Conservation (phyloP, 148 eudicot species). For the Fagopyrum tataricum region DNA sequence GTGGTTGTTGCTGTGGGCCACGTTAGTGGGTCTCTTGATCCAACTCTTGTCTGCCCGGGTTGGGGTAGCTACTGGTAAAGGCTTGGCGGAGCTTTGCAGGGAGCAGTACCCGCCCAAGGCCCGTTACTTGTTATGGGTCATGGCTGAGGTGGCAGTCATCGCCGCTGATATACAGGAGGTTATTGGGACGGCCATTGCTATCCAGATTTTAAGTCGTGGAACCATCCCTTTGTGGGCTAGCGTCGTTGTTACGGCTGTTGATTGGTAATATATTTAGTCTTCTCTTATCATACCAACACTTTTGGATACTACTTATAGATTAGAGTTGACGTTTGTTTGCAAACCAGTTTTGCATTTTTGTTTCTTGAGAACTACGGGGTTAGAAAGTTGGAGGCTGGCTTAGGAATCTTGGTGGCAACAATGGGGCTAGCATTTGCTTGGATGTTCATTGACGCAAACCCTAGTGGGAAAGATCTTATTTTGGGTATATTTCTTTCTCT, state of each 20-base stretch:
- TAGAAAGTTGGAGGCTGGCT: slow-evolving; percentile 81
- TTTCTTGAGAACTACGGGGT: slow-evolving; percentile 85
- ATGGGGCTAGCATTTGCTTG: slow-evolving; percentile 90
- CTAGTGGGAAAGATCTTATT: slow-evolving; percentile 55
- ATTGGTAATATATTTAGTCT: slow-evolving; percentile 33
- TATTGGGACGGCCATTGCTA: slow-evolving; percentile 62
- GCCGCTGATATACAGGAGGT: slow-evolving; percentile 77
- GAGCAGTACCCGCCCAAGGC: slow-evolving; percentile 58
- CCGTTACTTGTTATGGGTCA: slow-evolving; percentile 40
- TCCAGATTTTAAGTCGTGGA: slow-evolving; percentile 46
- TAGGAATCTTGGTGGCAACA: slow-evolving; percentile 58
- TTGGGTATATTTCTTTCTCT: slow-evolving; percentile 37
- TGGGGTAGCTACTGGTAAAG: slow-evolving; percentile 57
- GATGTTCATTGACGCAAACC: slow-evolving; percentile 73
- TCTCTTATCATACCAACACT: too few species aligned
- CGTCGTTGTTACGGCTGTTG: slow-evolving; percentile 52
- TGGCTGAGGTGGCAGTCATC: slow-evolving; percentile 62
- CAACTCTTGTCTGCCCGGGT: slow-evolving; percentile 43
- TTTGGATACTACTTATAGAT: not conserved
- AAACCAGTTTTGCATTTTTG: slow-evolving; percentile 67
- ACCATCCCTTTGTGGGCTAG: slow-evolving; percentile 60
- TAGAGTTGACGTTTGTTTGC: slow-evolving; percentile 10
- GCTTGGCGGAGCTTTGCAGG: slow-evolving; percentile 53
- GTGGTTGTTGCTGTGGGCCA: slow-evolving; percentile 61
- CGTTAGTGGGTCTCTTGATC: slow-evolving; percentile 45